Evolutionary conservation across 164 flowering plant genomes (phyloP), one percentile per base, ranked within the genome.

Genomic region (Magnolia officinalis): DNA sequence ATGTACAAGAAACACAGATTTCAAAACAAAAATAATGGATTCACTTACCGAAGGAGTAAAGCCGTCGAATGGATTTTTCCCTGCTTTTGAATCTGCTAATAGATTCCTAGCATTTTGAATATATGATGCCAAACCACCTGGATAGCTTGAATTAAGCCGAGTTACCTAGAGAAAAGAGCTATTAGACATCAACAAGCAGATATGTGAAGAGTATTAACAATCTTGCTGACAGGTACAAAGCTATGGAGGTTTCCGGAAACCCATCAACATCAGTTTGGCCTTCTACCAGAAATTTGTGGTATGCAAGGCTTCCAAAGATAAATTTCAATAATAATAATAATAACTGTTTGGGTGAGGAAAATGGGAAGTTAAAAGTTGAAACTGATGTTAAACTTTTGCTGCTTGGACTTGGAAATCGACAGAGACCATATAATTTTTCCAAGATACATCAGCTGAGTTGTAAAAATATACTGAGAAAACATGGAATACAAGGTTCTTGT

Each of bases 31-130:
- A 6, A 3, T 7, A 75, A 58, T 23, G 26, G 58, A 45, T 65
- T 63, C 19, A 87, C 95, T 92, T 89, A 96, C 98, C 50, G 97
- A 93, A 80, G 99, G 98, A 67, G 87, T 89, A 83, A 92, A 96
- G 63, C 99, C 99, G 80, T 96, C 96, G 83, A 78, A 96, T 74
- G 98, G 98, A 80, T 96, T 96, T 86, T 88, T 94, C 75, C 97
- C 99, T 23, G 87, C 95, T 81, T 91, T 92, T 78, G 99, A 92
- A 85, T 91, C 97, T 23, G 92, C 95, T 45, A 96, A 81, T 45
- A 96, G 96, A 77, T 82, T 90, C 80, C 89, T 90, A 19, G 98
- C 98, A 72, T 85, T 96, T 78, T 85, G 83, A 55, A 96, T 90
- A 77, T 96, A 96, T 50, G 91, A 82, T 21, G 77, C 84, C 81